Conservation (phyloP, 768 basidiomycete genomes). For the Tubosaeta brunneosetosa region DNA sequence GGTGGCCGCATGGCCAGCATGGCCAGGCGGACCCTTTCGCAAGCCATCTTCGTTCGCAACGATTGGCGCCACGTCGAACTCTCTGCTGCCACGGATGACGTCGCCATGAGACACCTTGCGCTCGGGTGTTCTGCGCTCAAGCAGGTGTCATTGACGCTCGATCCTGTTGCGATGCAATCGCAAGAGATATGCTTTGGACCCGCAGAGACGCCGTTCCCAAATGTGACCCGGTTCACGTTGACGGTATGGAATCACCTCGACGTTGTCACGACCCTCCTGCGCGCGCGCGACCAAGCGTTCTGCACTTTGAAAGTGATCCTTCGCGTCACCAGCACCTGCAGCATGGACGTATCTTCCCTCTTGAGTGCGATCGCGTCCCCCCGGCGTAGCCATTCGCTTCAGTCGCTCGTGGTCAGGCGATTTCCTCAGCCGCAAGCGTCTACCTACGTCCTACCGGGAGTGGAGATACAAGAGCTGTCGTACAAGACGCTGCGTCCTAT, state of each 20-base stretch:
- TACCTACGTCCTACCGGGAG: too few relatives aligned
- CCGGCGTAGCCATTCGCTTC: constrained; percentile 3
- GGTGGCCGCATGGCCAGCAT: neutral
- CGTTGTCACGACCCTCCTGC: neutral
- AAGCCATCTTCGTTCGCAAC: neutral
- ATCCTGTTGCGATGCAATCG: neutral
- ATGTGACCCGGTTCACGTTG: neutral
- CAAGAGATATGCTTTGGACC: neutral
- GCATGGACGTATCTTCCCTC: neutral
- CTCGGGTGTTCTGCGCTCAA: neutral
- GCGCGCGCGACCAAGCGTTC: neutral
- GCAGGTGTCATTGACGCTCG: neutral
- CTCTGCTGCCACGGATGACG: neutral
- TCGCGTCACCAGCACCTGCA: too few relatives aligned
- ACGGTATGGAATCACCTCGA: neutral
- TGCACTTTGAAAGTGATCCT: neutral
- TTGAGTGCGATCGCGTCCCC: neutral
- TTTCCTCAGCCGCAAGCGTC: neutral
- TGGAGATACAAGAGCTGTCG: neutral
- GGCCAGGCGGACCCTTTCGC: neutral
- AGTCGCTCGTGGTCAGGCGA: neutral
- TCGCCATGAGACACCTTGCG: constrained; percentile 1
- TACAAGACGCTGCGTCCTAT: neutral
- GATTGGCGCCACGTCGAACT: neutral
- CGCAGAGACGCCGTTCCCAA: constrained; percentile 1